phyloP scores from a whole-genome alignment of 164 flowering plant species.

The Nymphaea colorata region DNA sequence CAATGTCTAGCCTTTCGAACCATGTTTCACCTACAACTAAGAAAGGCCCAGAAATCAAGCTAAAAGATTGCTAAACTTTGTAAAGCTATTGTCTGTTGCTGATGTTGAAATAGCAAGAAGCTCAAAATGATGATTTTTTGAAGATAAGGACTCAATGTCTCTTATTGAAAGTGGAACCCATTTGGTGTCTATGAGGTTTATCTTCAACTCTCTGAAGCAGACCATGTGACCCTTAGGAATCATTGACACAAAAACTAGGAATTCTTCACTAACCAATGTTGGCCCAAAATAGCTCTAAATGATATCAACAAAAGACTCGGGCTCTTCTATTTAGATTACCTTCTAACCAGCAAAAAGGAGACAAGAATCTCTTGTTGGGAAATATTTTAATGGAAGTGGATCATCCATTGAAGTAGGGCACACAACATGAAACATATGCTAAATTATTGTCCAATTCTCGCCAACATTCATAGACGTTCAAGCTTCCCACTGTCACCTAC shows the following conservation, averaged over 20 bases:
- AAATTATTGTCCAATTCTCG: slow-evolving; percentile 55
- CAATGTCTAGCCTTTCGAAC: slow-evolving; percentile 74
- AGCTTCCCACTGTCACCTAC: slow-evolving; percentile 95
- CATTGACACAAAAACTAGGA: slow-evolving; percentile 62
- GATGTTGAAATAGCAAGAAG: slow-evolving; percentile 54
- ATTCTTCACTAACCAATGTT: slow-evolving; percentile 86
- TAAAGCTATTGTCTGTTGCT: slow-evolving; percentile 31
- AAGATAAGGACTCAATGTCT: slow-evolving; percentile 51
- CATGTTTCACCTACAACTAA: slow-evolving; percentile 58
- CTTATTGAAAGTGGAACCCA: slow-evolving; percentile 87
- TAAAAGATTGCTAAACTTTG: slow-evolving; percentile 84
- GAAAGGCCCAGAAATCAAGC: slow-evolving; percentile 71
- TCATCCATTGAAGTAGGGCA: slow-evolving; percentile 95
- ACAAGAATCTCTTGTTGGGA: slow-evolving; percentile 78
- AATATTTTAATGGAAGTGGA: slow-evolving; percentile 84
- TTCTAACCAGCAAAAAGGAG: slow-evolving; percentile 81
- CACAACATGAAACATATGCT: slow-evolving; percentile 84
- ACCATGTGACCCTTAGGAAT: slow-evolving; percentile 66
- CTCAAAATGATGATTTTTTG: slow-evolving; percentile 76
- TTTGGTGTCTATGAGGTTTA: slow-evolving; percentile 82
- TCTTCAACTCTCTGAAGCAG: slow-evolving; percentile 80
- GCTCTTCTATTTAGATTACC: slow-evolving; percentile 81
- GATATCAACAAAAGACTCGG: slow-evolving; percentile 76
- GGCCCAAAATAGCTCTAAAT: slow-evolving; percentile 54
- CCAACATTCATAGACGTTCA: slow-evolving; percentile 70